A percentile compares a stretch with the other conserved stretches of the same genome.
Evolutionary conservation across 1,284 basidiomycete genomes (phyloP).

Genomic region (Neonothopanus nambi): DNA sequence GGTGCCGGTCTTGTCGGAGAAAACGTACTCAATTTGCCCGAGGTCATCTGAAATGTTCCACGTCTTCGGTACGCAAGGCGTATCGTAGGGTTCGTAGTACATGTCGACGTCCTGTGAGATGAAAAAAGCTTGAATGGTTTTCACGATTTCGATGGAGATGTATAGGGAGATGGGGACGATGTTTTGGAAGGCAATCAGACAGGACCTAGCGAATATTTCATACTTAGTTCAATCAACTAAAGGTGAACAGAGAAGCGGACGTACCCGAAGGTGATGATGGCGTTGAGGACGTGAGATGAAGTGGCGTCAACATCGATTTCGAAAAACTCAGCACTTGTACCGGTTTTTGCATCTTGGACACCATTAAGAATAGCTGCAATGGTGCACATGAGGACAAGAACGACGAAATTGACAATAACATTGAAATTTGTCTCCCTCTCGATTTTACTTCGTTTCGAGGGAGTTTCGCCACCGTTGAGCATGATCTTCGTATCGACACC

Average conservation of each 20-base stretch:
- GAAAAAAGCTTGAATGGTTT: slow-evolving; percentile 96
- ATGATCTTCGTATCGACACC: slow-evolving; percentile 98
- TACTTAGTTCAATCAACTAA: slow-evolving; percentile 12
- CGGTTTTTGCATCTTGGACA: slow-evolving; percentile 58
- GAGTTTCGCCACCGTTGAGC: slow-evolving; percentile 91
- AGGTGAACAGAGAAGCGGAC: slow-evolving; percentile 29
- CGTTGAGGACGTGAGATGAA: slow-evolving; percentile 68
- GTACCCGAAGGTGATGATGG: slow-evolving; percentile 88
- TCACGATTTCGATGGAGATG: slow-evolving; percentile 98
- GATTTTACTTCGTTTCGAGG: slow-evolving; percentile 94
- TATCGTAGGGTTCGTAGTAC: slow-evolving; percentile 90
- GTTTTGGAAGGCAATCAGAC: slow-evolving; percentile 95
- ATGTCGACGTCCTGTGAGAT: slow-evolving; percentile 97
- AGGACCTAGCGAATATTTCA: slow-evolving; percentile 51
- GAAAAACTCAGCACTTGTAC: slow-evolving; percentile 76
- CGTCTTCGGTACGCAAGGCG: slow-evolving; percentile 91
- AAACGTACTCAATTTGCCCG: slow-evolving; percentile 97
- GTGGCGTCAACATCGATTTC: slow-evolving; percentile 69
- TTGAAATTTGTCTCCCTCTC: slow-evolving; percentile 99
- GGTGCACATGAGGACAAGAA: slow-evolving; percentile 80
- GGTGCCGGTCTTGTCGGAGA: slow-evolving; percentile 97
- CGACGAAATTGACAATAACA: slow-evolving; percentile 90
- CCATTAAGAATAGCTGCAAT: slow-evolving; percentile 77
- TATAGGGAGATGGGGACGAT: slow-evolving; percentile 97
- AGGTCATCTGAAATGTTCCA: slow-evolving; percentile 99